Conservation (phyloP, 495 filamentous ascomycete genomes). For the Evernia prunastri region DNA sequence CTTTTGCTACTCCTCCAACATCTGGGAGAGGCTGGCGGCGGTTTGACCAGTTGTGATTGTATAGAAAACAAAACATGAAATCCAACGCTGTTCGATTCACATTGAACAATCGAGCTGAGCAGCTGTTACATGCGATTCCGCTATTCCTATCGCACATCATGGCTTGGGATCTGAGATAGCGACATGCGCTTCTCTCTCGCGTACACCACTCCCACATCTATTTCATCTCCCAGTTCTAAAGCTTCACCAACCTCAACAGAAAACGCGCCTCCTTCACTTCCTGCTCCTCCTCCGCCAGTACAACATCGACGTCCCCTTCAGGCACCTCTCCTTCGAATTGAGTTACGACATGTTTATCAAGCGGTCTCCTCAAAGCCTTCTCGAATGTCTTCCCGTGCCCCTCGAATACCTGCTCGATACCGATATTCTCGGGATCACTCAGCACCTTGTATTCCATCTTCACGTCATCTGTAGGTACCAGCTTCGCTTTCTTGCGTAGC, state of each 20-base stretch:
- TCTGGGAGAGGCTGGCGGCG: too few relatives aligned
- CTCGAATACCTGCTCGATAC: slow-evolving; percentile 67
- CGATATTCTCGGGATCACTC: slow-evolving; percentile 68
- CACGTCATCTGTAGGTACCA: slow-evolving; percentile 76
- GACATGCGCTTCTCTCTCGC: neutral
- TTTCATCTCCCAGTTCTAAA: slow-evolving; percentile 40
- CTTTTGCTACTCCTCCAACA: too few relatives aligned
- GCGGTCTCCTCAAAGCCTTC: slow-evolving; percentile 70
- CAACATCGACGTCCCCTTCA: slow-evolving; percentile 48
- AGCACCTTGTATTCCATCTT: slow-evolving; percentile 77
- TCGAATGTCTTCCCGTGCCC: slow-evolving; percentile 61
- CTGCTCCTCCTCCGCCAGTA: slow-evolving; percentile 80
- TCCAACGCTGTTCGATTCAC: neutral
- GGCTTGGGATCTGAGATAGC: neutral
- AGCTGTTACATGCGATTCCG: neutral
- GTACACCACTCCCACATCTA: neutral
- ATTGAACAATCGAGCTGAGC: neutral
- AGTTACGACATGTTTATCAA: slow-evolving; percentile 66
- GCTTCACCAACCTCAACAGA: slow-evolving; percentile 71
- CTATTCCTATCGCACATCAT: neutral
- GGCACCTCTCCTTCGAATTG: slow-evolving; percentile 56
- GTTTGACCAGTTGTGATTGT: neutral
- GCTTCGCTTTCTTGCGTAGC: slow-evolving; percentile 73
- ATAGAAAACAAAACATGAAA: neutral
- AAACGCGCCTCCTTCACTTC: slow-evolving; percentile 85